A percentile compares a stretch with the other conserved stretches of the same genome.
Conservation (phyloP, 2,329 filamentous ascomycete species). For the Pseudocercospora eumusae region DNA sequence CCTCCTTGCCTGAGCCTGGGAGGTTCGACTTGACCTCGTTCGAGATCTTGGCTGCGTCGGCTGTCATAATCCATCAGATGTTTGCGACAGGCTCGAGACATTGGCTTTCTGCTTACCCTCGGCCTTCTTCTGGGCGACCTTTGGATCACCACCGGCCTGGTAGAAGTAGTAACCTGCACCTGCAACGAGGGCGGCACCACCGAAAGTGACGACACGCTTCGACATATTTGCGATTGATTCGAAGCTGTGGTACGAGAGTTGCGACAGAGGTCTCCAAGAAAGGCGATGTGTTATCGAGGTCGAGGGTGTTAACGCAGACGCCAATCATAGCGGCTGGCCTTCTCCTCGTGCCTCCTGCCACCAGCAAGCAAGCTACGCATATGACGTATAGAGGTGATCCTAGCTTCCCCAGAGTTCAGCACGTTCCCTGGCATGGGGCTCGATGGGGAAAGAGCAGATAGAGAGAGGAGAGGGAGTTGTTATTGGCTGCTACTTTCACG, state of each 20-base stretch:
- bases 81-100: no score
- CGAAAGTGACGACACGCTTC: slow-evolving; percentile 26
- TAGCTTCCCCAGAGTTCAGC: slow-evolving; percentile 5
- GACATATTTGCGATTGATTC: slow-evolving; percentile 27
- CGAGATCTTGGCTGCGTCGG: slow-evolving; percentile 71
- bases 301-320: background rate
- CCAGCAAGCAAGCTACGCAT: background rate
- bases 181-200: slow-evolving; percentile 62
- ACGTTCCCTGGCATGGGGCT: background rate
- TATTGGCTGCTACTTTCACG: background rate
- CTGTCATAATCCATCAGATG: slow-evolving; percentile 49
- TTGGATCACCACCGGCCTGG: slow-evolving; percentile 75
- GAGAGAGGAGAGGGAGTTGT: background rate
- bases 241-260: slow-evolving; percentile 7
- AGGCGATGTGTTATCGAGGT: background rate
- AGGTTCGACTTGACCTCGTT: slow-evolving; percentile 67
- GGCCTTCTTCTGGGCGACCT: slow-evolving; percentile 80
- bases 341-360: slow-evolving; percentile 5
- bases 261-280: slow-evolving; percentile 1
- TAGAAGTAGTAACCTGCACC: slow-evolving; percentile 90
- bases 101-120: slow-evolving; percentile 63
- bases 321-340: slow-evolving; percentile 4
- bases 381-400: slow-evolving; percentile 1
- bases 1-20: slow-evolving; percentile 62
- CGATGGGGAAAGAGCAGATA: background rate